Conservation (phyloP, 805 yeast genomes). For the Dipodascopsis uninucleata region DNA sequence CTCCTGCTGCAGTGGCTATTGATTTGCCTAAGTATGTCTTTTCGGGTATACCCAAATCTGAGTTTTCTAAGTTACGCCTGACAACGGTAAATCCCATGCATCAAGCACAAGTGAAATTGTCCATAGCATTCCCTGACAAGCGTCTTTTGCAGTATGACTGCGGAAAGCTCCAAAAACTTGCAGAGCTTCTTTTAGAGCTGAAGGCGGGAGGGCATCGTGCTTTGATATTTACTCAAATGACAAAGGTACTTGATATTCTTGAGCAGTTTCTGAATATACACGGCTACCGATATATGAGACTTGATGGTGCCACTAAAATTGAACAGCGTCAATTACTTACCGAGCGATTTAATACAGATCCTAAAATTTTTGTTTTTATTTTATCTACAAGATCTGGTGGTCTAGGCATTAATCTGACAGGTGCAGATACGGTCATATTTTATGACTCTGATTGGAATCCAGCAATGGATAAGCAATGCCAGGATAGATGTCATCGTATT, state of each 20-base stretch:
- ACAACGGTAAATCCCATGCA: slow-evolving; percentile 56
- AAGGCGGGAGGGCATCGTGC: slow-evolving; percentile 90
- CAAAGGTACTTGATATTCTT: slow-evolving; percentile 86
- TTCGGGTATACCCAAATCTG: slow-evolving; percentile 33
- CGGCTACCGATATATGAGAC: slow-evolving; percentile 89
- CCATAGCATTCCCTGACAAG: slow-evolving; percentile 96
- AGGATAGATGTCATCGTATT: slow-evolving; percentile 97
- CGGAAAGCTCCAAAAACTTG: slow-evolving; percentile 88
- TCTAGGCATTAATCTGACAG: slow-evolving; percentile 92
- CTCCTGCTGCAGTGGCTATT: slow-evolving; percentile 78
- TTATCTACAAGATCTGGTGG: slow-evolving; percentile 97
- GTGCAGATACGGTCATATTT: slow-evolving; percentile 97
- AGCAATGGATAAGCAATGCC: slow-evolving; percentile 99
- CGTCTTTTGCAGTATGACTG: slow-evolving; percentile 89
- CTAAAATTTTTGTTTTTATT: slow-evolving; percentile 83
- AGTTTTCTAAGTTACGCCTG: slow-evolving; percentile 17
- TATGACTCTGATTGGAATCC: slow-evolving; percentile 99
- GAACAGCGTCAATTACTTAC: slow-evolving; percentile 95
- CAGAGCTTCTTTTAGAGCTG: slow-evolving; percentile 67
- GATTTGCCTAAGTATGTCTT: slow-evolving; percentile 48
- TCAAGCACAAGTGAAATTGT: slow-evolving; percentile 74
- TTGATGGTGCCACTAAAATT: slow-evolving; percentile 96
- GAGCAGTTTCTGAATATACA: slow-evolving; percentile 92
- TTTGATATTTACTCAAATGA: slow-evolving; percentile 95
- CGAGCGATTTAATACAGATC: slow-evolving; percentile 84